Evolutionary conservation across 1,284 basidiomycete species (phyloP).

Genomic region (Calocybe gambosa): DNA sequence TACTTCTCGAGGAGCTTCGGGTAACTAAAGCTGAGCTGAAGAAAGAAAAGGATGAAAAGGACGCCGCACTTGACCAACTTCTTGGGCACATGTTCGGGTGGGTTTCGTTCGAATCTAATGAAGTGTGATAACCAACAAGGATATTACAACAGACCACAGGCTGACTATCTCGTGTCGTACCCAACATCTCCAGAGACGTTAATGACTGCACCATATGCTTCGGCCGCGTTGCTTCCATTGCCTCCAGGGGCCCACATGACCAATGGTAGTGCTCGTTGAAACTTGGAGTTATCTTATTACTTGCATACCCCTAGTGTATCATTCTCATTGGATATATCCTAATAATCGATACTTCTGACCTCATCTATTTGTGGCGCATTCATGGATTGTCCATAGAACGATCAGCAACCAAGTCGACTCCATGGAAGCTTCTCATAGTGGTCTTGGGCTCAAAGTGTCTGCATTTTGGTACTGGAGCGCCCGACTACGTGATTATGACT

Average conservation of each 20-base stretch:
- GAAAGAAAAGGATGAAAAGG: conserved; percentile 48
- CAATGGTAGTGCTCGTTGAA: conserved; percentile 11
- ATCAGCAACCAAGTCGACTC: too few relatives aligned
- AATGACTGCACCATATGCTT: conserved; percentile 4
- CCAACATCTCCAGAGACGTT: conserved; percentile 17
- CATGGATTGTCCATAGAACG: too few relatives aligned
- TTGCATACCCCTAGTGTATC: neutral
- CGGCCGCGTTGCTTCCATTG: neutral
- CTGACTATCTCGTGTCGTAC: conserved; percentile 21
- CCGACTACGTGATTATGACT: too few relatives aligned
- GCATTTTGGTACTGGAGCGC: too few relatives aligned
- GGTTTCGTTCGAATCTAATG: conserved; percentile 4
- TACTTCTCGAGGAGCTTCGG: conserved; percentile 57
- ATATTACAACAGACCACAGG: conserved; percentile 18
- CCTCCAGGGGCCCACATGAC: conserved; percentile 6
- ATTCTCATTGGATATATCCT: conserved; percentile 1
- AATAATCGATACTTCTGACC: conserved; percentile 3
- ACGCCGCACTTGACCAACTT: conserved; percentile 47
- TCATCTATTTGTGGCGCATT: neutral
- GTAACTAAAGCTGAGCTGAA: conserved; percentile 46
- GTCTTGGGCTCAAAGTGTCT: too few relatives aligned
- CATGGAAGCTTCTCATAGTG: too few relatives aligned
- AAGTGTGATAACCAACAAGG: neutral
- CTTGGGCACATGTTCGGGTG: conserved; percentile 50
- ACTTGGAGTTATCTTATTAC: neutral